Evolutionary conservation across 108 stramenopile species (phyloP).

Genomic region (Poteriospumella lacustris): DNA sequence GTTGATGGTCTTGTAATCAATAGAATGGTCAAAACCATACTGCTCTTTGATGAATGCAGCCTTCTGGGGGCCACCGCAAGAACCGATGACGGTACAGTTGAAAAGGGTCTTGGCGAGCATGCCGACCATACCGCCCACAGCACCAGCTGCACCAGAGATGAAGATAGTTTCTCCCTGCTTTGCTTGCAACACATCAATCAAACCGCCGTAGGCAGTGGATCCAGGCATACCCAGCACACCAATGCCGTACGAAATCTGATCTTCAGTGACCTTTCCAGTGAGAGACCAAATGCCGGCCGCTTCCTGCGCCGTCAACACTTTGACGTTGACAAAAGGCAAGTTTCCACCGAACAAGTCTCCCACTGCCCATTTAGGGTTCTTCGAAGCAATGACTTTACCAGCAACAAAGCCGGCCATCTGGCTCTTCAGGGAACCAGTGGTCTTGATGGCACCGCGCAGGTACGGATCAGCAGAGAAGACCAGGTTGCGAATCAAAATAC

Average conservation of each 20-base stretch:
- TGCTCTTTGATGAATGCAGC: conserved; percentile 2
- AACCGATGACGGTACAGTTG: conserved; percentile 21
- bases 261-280: background rate
- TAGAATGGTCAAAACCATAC: conserved; percentile 24
- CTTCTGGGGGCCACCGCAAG: conserved; percentile 24
- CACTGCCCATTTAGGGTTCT: conserved; percentile 3
- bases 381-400: conserved; percentile 23
- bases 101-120: conserved; percentile 29
- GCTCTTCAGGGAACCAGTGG: background rate
- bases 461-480: conserved; percentile 2
- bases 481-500: background rate
- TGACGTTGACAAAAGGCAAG: conserved; percentile 24
- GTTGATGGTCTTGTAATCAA: conserved; percentile 22
- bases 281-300: conserved; percentile 11
- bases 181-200: conserved; percentile 26
- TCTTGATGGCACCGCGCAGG: background rate
- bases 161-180: conserved; percentile 34
- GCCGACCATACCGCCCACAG: conserved; percentile 31
- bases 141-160: conserved; percentile 18
- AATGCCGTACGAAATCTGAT: background rate
- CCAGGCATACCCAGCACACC: conserved; percentile 40
- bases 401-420: conserved; percentile 24
- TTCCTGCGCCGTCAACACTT: background rate
- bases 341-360: conserved; percentile 26
- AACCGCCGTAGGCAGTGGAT: conserved; percentile 28